Conservation (phyloP, 176 grass and related monocot species). For the Dactylis glomerata region DNA sequence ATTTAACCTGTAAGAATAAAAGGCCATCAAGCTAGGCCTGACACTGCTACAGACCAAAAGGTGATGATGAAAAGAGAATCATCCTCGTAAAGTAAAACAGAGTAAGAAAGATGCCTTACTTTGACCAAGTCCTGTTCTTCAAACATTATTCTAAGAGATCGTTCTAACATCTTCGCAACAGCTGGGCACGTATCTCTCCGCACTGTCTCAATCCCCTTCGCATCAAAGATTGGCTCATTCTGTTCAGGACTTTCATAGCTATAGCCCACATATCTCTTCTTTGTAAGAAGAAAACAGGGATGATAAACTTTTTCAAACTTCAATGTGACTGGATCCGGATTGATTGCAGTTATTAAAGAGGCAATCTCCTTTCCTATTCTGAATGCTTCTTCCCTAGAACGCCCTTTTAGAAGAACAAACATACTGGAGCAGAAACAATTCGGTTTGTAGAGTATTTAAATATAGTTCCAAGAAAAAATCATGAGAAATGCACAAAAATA, state of each 20-base stretch:
- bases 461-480: constrained; percentile 8
- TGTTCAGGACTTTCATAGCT: constrained; percentile 89
- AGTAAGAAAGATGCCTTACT: constrained; percentile 47
- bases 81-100: background rate
- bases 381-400: constrained; percentile 80
- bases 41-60: constrained; percentile 2
- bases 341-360: constrained; percentile 66
- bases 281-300: constrained; percentile 94
- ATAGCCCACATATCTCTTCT: constrained; percentile 97
- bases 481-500: constrained; percentile 40
- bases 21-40: background rate
- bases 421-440: constrained; percentile 50
- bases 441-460: constrained; percentile 15
- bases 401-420: constrained; percentile 95
- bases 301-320: constrained; percentile 96
- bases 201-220: constrained; percentile 93
- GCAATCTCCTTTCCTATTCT: constrained; percentile 94
- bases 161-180: constrained; percentile 89
- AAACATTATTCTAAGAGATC: constrained; percentile 87
- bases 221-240: constrained; percentile 73
- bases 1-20: constrained; percentile 63
- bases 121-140: constrained; percentile 73
- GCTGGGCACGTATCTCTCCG: constrained; percentile 89
- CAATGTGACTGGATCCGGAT: constrained; percentile 81
- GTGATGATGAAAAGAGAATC: constrained; percentile 17